These are phyloP conservation scores for Begonia masoniana DNA, from an alignment of 306 rosid genomes.

Conservation along the genomic window DNA sequence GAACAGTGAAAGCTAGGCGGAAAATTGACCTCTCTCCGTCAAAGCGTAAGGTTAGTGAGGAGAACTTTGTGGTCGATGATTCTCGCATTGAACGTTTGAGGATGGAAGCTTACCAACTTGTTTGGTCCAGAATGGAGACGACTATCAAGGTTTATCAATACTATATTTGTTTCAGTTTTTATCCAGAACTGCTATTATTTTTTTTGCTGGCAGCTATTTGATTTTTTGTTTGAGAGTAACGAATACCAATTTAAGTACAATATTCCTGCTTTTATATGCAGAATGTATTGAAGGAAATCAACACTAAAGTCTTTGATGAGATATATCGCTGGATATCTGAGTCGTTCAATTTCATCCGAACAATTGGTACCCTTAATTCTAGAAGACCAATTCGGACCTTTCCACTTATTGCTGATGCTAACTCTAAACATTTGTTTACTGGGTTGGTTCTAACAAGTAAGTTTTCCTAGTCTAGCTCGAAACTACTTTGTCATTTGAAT, in stretches of 20 bases:
- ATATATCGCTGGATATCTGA: slow-evolving; percentile 55
- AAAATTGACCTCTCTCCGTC: slow-evolving; percentile 35
- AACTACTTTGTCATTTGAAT: neutral
- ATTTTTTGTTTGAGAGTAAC: neutral
- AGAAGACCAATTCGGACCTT: slow-evolving; percentile 41
- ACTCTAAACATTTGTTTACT: slow-evolving; percentile 38
- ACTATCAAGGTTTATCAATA: slow-evolving; percentile 41
- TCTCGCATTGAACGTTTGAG: slow-evolving; percentile 20
- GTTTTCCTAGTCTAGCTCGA: slow-evolving; percentile 8
- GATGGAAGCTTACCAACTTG: slow-evolving; percentile 34
- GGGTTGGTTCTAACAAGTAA: slow-evolving; percentile 67
- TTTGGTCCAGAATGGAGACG: slow-evolving; percentile 65
- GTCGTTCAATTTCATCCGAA: slow-evolving; percentile 37
- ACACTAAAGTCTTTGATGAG: slow-evolving; percentile 38
- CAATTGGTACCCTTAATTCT: slow-evolving; percentile 29
- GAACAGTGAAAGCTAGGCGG: slow-evolving; percentile 24
- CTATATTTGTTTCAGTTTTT: neutral
- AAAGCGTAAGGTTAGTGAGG: slow-evolving; percentile 13
- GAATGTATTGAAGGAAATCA: slow-evolving; percentile 51
- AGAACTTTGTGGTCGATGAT: slow-evolving; percentile 21
- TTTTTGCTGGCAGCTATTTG: neutral
- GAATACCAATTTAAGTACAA: neutral
- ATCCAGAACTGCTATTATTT: neutral
- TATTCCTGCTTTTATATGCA: slow-evolving; percentile 7
- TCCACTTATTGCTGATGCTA: slow-evolving; percentile 38